Percentiles rank a stretch among this genome's conserved stretches.
phyloP scores from a whole-genome alignment of 2,329 filamentous ascomycete genomes.

The Epichloe sylvatica region DNA sequence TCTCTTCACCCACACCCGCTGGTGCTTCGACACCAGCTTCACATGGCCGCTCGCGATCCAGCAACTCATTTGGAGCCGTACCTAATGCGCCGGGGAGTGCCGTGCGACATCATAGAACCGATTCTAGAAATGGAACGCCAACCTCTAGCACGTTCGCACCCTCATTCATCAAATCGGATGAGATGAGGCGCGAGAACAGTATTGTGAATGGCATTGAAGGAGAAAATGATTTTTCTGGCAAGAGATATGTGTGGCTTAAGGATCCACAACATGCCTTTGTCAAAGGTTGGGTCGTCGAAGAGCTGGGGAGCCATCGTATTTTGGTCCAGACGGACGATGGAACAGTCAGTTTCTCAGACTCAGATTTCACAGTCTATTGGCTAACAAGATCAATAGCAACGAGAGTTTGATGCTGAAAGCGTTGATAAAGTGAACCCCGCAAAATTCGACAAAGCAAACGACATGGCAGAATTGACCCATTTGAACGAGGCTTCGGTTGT shows the following conservation, averaged over 20 bases:
- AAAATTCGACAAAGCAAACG: constrained; percentile 98
- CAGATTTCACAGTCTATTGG: background rate
- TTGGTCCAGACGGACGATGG: constrained; percentile 91
- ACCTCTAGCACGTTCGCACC: constrained; percentile 80
- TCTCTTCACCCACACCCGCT: constrained; percentile 41
- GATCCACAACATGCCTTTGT: constrained; percentile 80
- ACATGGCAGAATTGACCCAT: constrained; percentile 98
- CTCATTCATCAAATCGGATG: constrained; percentile 85
- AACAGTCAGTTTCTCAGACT: constrained; percentile 41
- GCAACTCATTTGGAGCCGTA: constrained; percentile 32
- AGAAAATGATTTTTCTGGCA: constrained; percentile 97
- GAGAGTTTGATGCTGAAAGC: constrained; percentile 69
- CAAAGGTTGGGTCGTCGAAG: constrained; percentile 81
- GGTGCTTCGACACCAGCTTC: constrained; percentile 26
- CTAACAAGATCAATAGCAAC: constrained; percentile 45
- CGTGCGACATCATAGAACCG: constrained; percentile 31
- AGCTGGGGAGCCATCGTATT: constrained; percentile 53
- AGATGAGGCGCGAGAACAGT: constrained; percentile 46
- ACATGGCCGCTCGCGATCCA: constrained; percentile 59
- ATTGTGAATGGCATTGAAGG: constrained; percentile 68
- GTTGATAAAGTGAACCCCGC: constrained; percentile 99
- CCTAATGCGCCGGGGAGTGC: constrained; percentile 24
- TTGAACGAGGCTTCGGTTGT: constrained; percentile 96
- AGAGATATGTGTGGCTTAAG: constrained; percentile 94
- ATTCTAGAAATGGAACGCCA: constrained; percentile 51